A percentile compares a stretch with the other conserved stretches of the same genome.
phyloP scores from a whole-genome alignment of 192 early-diverging fungal genomes.

The Coemansia sp. region DNA sequence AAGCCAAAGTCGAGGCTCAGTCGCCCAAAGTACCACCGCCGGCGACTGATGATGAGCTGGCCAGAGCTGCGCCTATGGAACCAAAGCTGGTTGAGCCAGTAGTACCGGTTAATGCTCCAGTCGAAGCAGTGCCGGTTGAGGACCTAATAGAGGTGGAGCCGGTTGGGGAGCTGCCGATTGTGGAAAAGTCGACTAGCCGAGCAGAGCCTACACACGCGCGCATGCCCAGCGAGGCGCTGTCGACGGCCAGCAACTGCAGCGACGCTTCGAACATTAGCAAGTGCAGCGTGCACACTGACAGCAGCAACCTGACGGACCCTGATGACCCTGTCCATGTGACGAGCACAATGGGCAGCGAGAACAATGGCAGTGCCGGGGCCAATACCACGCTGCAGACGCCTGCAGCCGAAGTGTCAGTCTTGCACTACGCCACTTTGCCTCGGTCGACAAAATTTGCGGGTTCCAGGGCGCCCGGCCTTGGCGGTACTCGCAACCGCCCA shows the following conservation, averaged over 20 bases:
- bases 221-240: constrained; percentile 3
- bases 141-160: background rate
- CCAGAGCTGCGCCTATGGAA: background rate
- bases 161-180: background rate
- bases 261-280: background rate
- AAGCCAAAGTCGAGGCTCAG: background rate
- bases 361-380: background rate
- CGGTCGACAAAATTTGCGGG: constrained; percentile 10
- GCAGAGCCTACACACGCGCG: background rate
- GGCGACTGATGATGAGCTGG: background rate
- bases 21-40: background rate
- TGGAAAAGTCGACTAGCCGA: background rate
- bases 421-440: constrained; percentile 5
- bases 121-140: background rate
- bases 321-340: constrained; percentile 34
- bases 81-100: background rate
- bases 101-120: background rate
- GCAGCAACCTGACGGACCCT: constrained; percentile 15
- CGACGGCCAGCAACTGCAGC: constrained; percentile 4
- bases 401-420: background rate
- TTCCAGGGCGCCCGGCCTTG: constrained; percentile 12
- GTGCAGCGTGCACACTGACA: background rate
- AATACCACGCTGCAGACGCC: background rate
- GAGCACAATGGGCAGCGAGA: background rate
- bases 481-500: constrained; percentile 39